phyloP scores from a whole-genome alignment of 2,329 filamentous ascomycete species.

The Monosporascus sp. region DNA sequence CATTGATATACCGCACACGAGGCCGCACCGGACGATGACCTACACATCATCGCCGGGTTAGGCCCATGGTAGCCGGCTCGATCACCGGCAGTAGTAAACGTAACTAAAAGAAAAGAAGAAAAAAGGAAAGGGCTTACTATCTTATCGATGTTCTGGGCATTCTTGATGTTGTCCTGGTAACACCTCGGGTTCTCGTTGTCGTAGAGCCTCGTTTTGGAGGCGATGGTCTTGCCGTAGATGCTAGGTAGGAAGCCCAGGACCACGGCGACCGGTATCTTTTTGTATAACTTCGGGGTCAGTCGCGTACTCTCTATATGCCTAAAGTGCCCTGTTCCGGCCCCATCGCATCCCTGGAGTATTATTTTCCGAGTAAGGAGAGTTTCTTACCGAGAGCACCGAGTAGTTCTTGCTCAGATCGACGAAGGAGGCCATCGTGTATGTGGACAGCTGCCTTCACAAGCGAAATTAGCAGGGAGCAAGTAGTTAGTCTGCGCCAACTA shows the following conservation, averaged over 20 bases:
- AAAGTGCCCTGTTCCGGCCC: background rate
- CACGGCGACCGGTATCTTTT: conserved; percentile 13
- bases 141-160: conserved; percentile 12
- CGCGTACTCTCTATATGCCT: background rate
- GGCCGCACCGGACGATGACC: no score
- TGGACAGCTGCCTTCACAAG: no score
- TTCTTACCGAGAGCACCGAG: conserved; percentile 17
- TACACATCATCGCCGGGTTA: no score
- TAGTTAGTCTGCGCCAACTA: no score
- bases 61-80: no score
- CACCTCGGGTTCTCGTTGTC: conserved; percentile 11
- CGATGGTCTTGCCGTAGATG: conserved; percentile 8
- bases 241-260: conserved; percentile 7
- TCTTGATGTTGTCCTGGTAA: conserved; percentile 9
- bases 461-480: no score
- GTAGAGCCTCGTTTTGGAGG: conserved; percentile 1
- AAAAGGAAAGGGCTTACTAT: conserved; percentile 4
- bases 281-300: background rate
- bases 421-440: conserved; percentile 7
- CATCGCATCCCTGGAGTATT: no score
- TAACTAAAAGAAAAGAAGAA: background rate
- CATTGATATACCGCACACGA: no score
- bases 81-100: no score
- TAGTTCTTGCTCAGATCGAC: conserved; percentile 17
- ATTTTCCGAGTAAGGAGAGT: no score